Conservation (phyloP, 2,329 filamentous ascomycete species). For the Colletotrichum euphorbiae region DNA sequence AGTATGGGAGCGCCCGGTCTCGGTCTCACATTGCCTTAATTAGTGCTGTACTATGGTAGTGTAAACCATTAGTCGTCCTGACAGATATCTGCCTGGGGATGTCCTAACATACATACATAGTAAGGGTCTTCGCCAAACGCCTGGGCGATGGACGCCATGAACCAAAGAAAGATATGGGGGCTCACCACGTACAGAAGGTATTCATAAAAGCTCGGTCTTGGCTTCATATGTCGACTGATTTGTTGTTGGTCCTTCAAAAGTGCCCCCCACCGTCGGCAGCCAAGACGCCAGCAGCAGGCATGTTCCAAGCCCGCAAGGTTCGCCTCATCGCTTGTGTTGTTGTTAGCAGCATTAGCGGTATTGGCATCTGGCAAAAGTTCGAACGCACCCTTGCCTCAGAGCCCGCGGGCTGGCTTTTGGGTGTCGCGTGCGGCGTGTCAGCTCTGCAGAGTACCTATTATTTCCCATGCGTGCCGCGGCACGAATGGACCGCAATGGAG, state of each 20-base stretch:
- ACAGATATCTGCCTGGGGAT: conserved; percentile 15
- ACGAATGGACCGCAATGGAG: conserved; percentile 2
- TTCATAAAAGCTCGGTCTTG: conserved; percentile 21
- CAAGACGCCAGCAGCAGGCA: conserved; percentile 32
- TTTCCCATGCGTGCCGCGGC: not conserved
- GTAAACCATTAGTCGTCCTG: not conserved
- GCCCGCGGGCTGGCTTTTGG: conserved; percentile 5
- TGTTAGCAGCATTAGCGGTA: conserved; percentile 23
- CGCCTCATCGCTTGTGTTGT: conserved; percentile 22
- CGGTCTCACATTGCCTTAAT: too few species aligned
- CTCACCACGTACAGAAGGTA: too few species aligned
- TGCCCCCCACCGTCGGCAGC: conserved; percentile 16
- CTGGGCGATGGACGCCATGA: conserved; percentile 7
- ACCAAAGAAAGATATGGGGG: conserved; percentile 18
- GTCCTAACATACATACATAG: too few species aligned
- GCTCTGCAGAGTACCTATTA: not conserved
- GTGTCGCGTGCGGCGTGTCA: conserved; percentile 33
- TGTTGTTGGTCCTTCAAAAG: conserved; percentile 27
- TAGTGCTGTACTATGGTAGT: too few species aligned
- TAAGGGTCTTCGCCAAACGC: conserved; percentile 12
- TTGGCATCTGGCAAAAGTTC: conserved; percentile 24
- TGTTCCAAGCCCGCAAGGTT: conserved; percentile 24
- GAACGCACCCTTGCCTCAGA: conserved; percentile 1
- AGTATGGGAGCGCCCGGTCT: conserved; percentile 15
- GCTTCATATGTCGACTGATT: conserved; percentile 8